Evolutionary conservation across 2,329 filamentous ascomycete genomes (phyloP), one percentile per base, ranked within the genome.

Genomic region (Paecilomyces formosus): DNA sequence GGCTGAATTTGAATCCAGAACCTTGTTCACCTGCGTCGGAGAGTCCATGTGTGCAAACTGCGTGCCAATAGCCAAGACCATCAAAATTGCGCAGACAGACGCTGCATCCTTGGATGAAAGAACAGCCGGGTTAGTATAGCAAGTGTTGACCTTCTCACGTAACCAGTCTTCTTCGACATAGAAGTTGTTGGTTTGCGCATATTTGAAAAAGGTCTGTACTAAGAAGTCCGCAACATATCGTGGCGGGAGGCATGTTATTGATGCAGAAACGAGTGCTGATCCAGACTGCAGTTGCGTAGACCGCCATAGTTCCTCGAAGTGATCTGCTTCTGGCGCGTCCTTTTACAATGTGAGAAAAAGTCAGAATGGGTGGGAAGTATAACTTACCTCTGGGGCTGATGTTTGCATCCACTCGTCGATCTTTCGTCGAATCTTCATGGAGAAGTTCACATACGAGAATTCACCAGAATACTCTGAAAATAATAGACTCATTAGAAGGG

Each of bases 41-140:
- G 74, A 75, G 56, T 76, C 70, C 70, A 75, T 71, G 57, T 78
- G 75, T 6, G 74, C 75, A 59, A 76, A 78, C 60, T 78, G 76
- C 0, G 75, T 76, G 22, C 76, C 76, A 13, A 78, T 72, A 0
- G 76, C 76, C 33, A 78, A 63, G 5, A 76, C 72, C 72, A 75
- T 76, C 53, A 78, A 61, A 11, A 78, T 74, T 6, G 73, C 67
- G 56, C 74, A 76, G n/a, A 76, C 73, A 1, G 71, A 71, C 5
- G 71, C 71, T 2, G 75, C 71, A 61, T 77, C 75, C 51, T 73
- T 71, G 18, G 69, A 69, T 3, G 68, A 70, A 3, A 76, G 65
- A 26, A 65, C 70, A 0, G 64, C 65, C 1, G 72, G 70, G 33
- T 72, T 68, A 3, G 66, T 70, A 60, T 78, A 78, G 33, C 74